Base-by-base conservation (phyloP, 345 rosid species). In the Kernera saxatilis region DNA sequence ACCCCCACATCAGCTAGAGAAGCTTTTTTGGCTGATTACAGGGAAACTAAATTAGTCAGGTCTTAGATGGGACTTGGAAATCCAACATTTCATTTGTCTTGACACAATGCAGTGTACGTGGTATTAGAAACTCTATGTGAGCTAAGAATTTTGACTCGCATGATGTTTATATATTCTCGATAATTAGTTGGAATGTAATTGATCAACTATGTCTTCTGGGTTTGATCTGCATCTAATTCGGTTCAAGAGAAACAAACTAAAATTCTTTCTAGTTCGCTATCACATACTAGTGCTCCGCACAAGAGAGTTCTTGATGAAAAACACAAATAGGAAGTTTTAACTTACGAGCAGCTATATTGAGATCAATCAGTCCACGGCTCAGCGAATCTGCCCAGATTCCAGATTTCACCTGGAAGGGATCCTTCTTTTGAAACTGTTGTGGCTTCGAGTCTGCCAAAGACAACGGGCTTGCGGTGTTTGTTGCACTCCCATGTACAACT, bases 331-430 rank as follows among this genome's bases (percentile, higher is more conserved):
- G 27, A 57, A 61, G 63, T 40, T 69, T 55, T 53, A 55, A 82
- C 98, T 95, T 86, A 92, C 99, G 88, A 72, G 96, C 98, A 79
- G 98, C 79, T 82, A 95, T 88, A 57, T 95, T 92, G 37, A 95
- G 99, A 84, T 92, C 99, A 81, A 95, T 92, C 40, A 95, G 68
- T 56, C 99, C 99, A 61, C 98, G 97, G 85, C 87, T 95, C 37
- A 95, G 80, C 32, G 99, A 88, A 86, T 95, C 97, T 63, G 97
- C 86, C 99, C 99, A 95, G 67, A 95, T 84, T 76, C 98, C 98
- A 63, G 99, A 95, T 63, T 88, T 92, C 73, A 95, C 91, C 72
- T 83, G 84, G 80, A 95, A 90, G 59, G 64, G 23, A 36, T 84
- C 92, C 77, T 87, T 88, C 85, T 82, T 85, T 61, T 77, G 81